Evolutionary conservation across 306 rosid genomes (phyloP).

Genomic region (Abrus pulchellus): DNA sequence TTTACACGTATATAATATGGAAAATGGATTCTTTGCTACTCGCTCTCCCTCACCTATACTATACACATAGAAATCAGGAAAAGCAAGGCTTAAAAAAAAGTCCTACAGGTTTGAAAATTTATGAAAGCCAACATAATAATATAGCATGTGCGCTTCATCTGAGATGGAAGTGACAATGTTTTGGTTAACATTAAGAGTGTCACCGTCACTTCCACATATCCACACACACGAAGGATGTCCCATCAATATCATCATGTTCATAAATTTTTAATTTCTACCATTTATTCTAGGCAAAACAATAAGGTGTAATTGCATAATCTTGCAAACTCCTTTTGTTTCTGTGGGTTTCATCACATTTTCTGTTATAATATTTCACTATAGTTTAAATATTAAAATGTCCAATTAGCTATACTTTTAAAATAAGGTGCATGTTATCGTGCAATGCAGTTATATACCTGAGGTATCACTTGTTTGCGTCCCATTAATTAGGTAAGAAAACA

Average conservation of each 20-base stretch:
- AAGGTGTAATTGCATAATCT: constrained; percentile 28
- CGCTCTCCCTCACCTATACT: constrained; percentile 32
- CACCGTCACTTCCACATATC: constrained; percentile 6
- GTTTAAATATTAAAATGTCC: not conserved
- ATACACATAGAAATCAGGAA: constrained; percentile 22
- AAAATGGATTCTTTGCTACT: constrained; percentile 48
- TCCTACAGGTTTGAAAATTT: not conserved
- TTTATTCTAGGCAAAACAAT: constrained; percentile 24
- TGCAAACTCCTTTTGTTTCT: not conserved
- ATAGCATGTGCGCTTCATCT: constrained; percentile 35
- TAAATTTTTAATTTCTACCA: constrained; percentile 19
- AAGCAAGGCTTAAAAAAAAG: constrained; percentile 32
- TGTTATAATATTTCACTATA: not conserved
- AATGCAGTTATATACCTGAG: not conserved
- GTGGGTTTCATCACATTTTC: not conserved
- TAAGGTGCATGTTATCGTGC: not conserved
- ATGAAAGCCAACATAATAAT: constrained; percentile 17
- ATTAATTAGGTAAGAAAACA: not conserved
- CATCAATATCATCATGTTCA: constrained; percentile 31
- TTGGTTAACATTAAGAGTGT: constrained; percentile 31
- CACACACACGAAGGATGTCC: constrained; percentile 26
- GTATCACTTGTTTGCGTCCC: not conserved
- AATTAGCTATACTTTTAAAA: constrained; percentile 13
- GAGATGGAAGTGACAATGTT: constrained; percentile 41
- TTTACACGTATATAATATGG: constrained; percentile 43